phyloP scores from a whole-genome alignment of 2,329 filamentous ascomycete species.

The Aspergillus neotritici region DNA sequence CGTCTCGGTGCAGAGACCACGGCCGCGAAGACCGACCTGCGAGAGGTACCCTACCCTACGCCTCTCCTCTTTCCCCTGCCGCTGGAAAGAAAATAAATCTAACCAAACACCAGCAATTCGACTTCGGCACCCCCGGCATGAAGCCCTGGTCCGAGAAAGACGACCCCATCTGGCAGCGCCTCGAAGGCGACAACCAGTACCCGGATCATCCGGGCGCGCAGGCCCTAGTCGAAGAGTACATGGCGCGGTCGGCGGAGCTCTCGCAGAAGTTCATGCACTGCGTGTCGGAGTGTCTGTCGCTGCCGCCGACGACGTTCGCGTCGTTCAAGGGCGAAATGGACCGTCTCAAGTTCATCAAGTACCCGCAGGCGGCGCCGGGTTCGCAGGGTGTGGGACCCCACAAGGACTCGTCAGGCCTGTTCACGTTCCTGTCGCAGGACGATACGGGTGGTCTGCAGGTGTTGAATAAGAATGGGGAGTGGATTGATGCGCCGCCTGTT shows the following conservation, averaged over 20 bases:
- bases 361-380: conserved; percentile 37
- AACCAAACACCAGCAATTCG: conserved; percentile 39
- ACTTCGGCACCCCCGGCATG: conserved; percentile 30
- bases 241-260: conserved; percentile 44
- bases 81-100: background rate
- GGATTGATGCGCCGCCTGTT: conserved; percentile 42
- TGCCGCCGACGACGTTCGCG: conserved; percentile 45
- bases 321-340: conserved; percentile 47
- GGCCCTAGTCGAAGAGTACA: conserved; percentile 45
- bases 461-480: conserved; percentile 41
- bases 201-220: conserved; percentile 20
- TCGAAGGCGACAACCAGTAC: conserved; percentile 30
- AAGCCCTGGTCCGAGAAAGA: conserved; percentile 26
- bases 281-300: conserved; percentile 51
- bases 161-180: conserved; percentile 42
- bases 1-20: conserved; percentile 32
- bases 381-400: conserved; percentile 54
- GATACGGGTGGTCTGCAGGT: conserved; percentile 43
- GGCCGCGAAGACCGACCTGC: conserved; percentile 24
- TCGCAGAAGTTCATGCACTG: conserved; percentile 49
- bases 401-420: conserved; percentile 50
- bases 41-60: conserved; percentile 23
- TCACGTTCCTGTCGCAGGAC: conserved; percentile 40
- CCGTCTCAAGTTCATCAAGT: conserved; percentile 52
- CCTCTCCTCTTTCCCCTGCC: background rate